Base-by-base conservation (phyloP, 2,329 filamentous ascomycete species). In the Trichoderma gracile region DNA sequence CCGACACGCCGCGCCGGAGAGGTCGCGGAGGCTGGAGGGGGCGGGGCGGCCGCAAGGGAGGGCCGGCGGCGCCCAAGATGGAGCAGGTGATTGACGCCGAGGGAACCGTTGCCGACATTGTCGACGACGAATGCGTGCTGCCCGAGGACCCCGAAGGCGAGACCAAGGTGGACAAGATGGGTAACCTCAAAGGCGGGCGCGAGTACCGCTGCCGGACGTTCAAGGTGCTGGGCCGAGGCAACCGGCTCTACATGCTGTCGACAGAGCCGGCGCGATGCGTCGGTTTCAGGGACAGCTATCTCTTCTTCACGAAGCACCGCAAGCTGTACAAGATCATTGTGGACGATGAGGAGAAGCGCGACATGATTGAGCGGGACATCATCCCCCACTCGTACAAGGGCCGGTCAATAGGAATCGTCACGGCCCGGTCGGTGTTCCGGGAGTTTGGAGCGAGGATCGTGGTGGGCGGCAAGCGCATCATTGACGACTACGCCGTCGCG, bases 321-420 rank as follows among this genome's bases (percentile, higher is more conserved):
- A 89, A 93, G 72, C 89, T 99, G 15, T 95, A 93, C 85, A 99
- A 99, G 81, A 97, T 99, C 73, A 97, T 99, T 72, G 92, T 98
- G 64, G 93, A 93, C 71, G 95, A 99, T 69, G 90, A 95, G n/a
- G 94, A 96, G 78, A 99, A 99, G 81, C 88, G 90, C 66, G 93
- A 98, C 77, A 86, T 99, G 80, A 99, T 99, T 73, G 92, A 96
- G 70, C 88, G 95, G 66, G 91, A 96, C 6, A 90, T 99, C 73
- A 97, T 99, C 68, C 95, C 95, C 1, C 95, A 97, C 80, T 97
- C 93, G 30, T 99, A 99, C 86, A 99, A 98, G 78, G 95, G 95
- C 66, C 91, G 95, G 60, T 92, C 94, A 5, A 99, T 99, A 75
- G 95, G 95, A 75, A 93, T 99, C 30, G 93, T 97, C 53, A 97